These are phyloP conservation scores for Solidago caesia DNA, from an alignment of 129 eudicot genomes.

Conservation along the genomic window DNA sequence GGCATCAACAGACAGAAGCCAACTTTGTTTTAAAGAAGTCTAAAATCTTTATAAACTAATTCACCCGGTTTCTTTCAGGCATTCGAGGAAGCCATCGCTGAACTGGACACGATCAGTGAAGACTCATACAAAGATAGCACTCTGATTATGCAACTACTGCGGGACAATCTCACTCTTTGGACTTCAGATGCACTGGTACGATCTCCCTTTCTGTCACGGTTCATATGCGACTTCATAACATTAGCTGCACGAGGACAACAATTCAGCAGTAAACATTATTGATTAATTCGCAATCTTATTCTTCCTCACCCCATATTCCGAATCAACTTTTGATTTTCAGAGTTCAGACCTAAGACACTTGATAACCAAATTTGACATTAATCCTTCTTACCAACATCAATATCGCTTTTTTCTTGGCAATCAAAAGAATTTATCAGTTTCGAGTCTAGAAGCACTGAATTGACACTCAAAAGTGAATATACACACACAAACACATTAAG, in stretches of 20 bases:
- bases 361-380: not conserved
- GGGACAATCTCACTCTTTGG: constrained; percentile 89
- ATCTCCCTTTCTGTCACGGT: not conserved
- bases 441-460: too few species aligned
- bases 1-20: too few species aligned
- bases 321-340: too few species aligned
- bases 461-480: too few species aligned
- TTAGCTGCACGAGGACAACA: not conserved
- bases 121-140: constrained; percentile 90
- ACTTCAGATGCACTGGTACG: constrained; percentile 73
- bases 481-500: too few species aligned
- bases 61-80: constrained; percentile 38
- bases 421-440: too few species aligned
- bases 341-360: not conserved
- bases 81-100: constrained; percentile 91
- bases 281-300: not conserved
- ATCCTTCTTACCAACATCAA: not conserved
- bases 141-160: constrained; percentile 81
- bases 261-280: not conserved
- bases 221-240: not conserved
- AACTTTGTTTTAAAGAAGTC: too few species aligned
- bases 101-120: constrained; percentile 85
- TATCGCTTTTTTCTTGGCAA: too few species aligned
- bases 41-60: not conserved
- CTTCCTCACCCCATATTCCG: too few species aligned